Conservation (phyloP, 768 basidiomycete genomes). For the Pleurotus tuber-regium region DNA sequence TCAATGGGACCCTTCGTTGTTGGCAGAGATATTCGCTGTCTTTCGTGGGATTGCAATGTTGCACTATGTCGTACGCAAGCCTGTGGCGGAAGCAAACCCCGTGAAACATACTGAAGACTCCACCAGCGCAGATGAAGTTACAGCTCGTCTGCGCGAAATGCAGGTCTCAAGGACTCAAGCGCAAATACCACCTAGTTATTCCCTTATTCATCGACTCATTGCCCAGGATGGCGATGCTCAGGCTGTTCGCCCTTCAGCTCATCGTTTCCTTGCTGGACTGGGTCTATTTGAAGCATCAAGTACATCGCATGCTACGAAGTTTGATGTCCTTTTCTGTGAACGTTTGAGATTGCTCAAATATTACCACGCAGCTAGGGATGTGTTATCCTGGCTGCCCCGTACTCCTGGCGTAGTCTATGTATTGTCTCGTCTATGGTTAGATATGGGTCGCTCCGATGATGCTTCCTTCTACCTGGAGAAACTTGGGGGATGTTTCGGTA, state of each 20-base stretch:
- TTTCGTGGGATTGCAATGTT: slow-evolving; percentile 78
- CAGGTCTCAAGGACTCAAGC: slow-evolving; percentile 56
- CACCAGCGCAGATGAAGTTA: slow-evolving; percentile 55
- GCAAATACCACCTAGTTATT: slow-evolving; percentile 50
- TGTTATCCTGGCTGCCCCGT: slow-evolving; percentile 76
- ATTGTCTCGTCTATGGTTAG: slow-evolving; percentile 62
- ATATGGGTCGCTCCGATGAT: slow-evolving; percentile 67
- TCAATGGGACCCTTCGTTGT: slow-evolving; percentile 59
- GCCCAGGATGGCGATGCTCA: slow-evolving; percentile 45
- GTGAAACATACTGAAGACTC: slow-evolving; percentile 20
- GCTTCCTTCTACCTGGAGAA: slow-evolving; percentile 71
- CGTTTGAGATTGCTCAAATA: slow-evolving; percentile 63
- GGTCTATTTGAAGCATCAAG: slow-evolving; percentile 68
- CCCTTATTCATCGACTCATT: slow-evolving; percentile 63
- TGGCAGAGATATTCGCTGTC: slow-evolving; percentile 76
- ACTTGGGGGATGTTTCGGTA: slow-evolving; percentile 75
- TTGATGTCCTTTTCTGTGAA: slow-evolving; percentile 75
- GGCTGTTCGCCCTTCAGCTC: slow-evolving; percentile 57
- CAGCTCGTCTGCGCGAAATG: slow-evolving; percentile 69
- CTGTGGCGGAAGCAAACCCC: slow-evolving; percentile 36
- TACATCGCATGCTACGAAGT: slow-evolving; percentile 62
- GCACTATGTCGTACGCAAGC: slow-evolving; percentile 57
- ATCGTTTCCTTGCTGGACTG: slow-evolving; percentile 65
- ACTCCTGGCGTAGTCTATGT: slow-evolving; percentile 78
- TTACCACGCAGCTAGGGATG: slow-evolving; percentile 54